Conservation (phyloP, 345 rosid genomes). For the Ceriops tagal region DNA sequence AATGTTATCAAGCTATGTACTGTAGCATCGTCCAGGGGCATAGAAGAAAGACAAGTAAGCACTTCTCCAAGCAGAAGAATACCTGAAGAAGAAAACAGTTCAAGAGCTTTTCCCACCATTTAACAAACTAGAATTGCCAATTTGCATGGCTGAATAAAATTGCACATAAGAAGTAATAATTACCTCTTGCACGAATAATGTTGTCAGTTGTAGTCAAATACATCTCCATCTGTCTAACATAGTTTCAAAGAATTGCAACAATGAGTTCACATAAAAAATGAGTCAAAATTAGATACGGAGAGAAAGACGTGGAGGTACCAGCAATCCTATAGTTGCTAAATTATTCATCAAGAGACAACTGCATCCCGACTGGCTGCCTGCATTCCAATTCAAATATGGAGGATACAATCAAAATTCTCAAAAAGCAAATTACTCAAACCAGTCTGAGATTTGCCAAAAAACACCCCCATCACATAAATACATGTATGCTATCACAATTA, state of each 20-base stretch:
- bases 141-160: not conserved
- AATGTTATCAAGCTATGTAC: constrained; percentile 59
- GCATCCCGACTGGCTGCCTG: constrained; percentile 67
- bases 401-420: not conserved
- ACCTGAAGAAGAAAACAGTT: constrained; percentile 38
- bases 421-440: not conserved
- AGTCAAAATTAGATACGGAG: not conserved
- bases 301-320: constrained; percentile 42
- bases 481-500: too few species aligned
- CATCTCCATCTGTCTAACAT: constrained; percentile 86
- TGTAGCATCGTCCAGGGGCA: constrained; percentile 50
- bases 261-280: not conserved
- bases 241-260: not conserved
- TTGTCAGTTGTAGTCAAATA: constrained; percentile 73
- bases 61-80: constrained; percentile 76
- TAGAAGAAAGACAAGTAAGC: constrained; percentile 46
- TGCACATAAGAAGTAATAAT: not conserved
- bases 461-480: too few species aligned
- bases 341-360: constrained; percentile 57
- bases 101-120: not conserved
- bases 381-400: constrained; percentile 1
- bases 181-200: constrained; percentile 74
- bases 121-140: not conserved
- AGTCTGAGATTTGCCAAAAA: not conserved
- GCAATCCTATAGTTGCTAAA: constrained; percentile 38